These are phyloP conservation scores for Boletus sp. DNA, from an alignment of 1,284 basidiomycete species.

Conservation along the genomic window DNA sequence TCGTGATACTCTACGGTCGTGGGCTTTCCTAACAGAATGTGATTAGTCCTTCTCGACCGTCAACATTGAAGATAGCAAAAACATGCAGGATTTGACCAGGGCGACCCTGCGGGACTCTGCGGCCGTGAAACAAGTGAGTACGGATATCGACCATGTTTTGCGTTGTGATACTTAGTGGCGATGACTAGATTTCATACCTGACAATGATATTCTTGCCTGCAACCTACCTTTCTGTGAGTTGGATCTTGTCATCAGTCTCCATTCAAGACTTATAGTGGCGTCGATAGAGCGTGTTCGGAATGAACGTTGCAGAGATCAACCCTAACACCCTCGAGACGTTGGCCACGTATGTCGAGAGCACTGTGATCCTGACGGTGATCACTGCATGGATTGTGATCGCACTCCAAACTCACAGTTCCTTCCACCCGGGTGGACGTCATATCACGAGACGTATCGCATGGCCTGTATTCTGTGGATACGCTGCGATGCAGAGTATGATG, in stretches of 20 bases:
- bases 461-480: slow-evolving; percentile 18
- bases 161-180: background rate
- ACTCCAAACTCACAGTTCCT: slow-evolving; percentile 28
- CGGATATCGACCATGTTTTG: background rate
- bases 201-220: slow-evolving; percentile 35
- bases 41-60: slow-evolving; percentile 49
- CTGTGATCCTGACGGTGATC: slow-evolving; percentile 45
- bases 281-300: slow-evolving; percentile 36
- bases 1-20: background rate
- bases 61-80: slow-evolving; percentile 48
- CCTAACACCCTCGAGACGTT: slow-evolving; percentile 35
- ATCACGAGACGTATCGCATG: slow-evolving; percentile 17
- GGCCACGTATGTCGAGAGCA: slow-evolving; percentile 41
- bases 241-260: background rate
- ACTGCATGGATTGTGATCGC: slow-evolving; percentile 49
- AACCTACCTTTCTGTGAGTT: slow-evolving; percentile 39
- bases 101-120: slow-evolving; percentile 46
- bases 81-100: slow-evolving; percentile 46
- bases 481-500: background rate
- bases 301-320: slow-evolving; percentile 44
- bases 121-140: slow-evolving; percentile 47
- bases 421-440: slow-evolving; percentile 16
- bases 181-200: slow-evolving; percentile 29
- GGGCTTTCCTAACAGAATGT: slow-evolving; percentile 1
- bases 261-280: background rate